Conservation (phyloP, 2,329 filamentous ascomycete genomes). For the Botrytis fabae region DNA sequence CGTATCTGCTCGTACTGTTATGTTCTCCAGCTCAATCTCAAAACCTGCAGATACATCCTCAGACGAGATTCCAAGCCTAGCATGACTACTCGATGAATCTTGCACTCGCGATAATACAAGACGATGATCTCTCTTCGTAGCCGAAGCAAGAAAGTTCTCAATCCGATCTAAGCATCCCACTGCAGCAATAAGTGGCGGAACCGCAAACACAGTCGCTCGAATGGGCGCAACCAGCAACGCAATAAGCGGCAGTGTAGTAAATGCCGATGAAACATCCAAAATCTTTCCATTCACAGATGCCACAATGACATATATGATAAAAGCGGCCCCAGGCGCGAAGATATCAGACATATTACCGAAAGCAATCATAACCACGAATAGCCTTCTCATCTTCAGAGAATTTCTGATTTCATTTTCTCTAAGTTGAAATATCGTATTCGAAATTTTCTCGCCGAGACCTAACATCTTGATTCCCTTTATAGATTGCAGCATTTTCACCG, state of each 20-base stretch:
- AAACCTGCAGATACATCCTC: neutral
- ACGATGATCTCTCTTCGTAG: neutral
- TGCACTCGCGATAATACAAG: neutral
- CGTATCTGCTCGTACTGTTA: neutral
- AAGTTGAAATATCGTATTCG: neutral
- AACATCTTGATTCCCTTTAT: neutral
- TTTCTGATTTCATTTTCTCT: neutral
- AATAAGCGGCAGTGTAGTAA: neutral
- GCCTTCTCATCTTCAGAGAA: neutral
- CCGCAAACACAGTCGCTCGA: neutral
- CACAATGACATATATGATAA: neutral
- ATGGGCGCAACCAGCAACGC: neutral
- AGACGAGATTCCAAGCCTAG: neutral
- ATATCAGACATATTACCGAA: neutral
- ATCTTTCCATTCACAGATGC: neutral
- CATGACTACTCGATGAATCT: neutral
- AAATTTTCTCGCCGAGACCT: neutral
- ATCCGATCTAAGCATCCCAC: neutral
- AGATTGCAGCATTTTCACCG: neutral
- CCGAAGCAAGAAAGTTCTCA: neutral
- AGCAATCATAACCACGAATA: neutral
- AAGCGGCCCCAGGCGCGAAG: neutral
- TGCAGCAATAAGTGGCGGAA: neutral
- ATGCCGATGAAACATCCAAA: neutral
- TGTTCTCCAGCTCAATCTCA: neutral